Evolutionary conservation across 768 basidiomycete genomes (phyloP).

Genomic region (Cantharellus anzutake): DNA sequence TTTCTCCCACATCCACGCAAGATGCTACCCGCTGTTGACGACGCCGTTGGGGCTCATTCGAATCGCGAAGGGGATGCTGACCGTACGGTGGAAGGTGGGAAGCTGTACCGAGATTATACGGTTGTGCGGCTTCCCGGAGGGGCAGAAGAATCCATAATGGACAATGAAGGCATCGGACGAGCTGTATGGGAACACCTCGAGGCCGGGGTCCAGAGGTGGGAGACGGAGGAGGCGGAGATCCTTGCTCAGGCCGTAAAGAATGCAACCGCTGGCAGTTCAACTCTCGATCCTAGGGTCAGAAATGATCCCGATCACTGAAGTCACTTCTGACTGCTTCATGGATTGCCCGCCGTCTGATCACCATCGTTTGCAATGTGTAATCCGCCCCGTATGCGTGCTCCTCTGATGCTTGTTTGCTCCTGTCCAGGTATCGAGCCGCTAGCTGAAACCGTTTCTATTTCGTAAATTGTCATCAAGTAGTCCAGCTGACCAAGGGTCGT

Average conservation of each 20-base stretch:
- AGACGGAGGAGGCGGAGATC: constrained; percentile 13
- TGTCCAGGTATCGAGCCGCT: too few species aligned
- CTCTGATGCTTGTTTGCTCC: too few species aligned
- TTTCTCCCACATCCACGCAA: constrained; percentile 34
- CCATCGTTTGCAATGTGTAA: too few species aligned
- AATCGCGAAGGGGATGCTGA: not conserved
- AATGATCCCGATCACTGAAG: too few species aligned
- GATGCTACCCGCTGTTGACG: not conserved
- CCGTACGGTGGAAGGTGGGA: constrained; percentile 1
- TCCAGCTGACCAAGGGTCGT: too few species aligned
- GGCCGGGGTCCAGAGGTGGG: constrained; percentile 42
- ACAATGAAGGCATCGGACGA: constrained; percentile 31
- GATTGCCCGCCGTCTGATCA: too few species aligned
- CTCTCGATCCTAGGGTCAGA: too few species aligned
- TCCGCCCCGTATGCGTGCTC: too few species aligned
- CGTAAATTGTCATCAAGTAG: too few species aligned
- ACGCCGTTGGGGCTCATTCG: constrained; percentile 1
- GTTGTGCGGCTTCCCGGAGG: constrained; percentile 25
- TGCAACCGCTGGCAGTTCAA: not conserved
- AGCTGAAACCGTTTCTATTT: too few species aligned
- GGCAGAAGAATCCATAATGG: constrained; percentile 30
- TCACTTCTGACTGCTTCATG: too few species aligned
- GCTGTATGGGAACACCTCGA: constrained; percentile 54
- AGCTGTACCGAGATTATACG: constrained; percentile 6
- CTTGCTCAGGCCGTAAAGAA: not conserved